Percentiles rank a stretch among this genome's conserved stretches.
Evolutionary conservation across 257 asterid species (phyloP).

Genomic region (Jasminum sambac): DNA sequence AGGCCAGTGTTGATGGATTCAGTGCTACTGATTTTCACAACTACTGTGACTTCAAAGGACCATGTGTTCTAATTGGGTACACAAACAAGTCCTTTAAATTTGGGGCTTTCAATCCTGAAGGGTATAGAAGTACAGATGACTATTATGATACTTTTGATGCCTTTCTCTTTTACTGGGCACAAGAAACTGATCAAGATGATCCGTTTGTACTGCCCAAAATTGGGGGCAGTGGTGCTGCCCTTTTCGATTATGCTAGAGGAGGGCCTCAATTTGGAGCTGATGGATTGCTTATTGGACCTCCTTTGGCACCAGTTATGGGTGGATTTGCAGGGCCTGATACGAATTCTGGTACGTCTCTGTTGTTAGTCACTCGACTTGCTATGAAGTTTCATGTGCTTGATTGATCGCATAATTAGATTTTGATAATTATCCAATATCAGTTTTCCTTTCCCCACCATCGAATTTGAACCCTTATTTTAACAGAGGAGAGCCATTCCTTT

Average conservation of each 20-base stretch:
- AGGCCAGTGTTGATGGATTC: conserved; percentile 80
- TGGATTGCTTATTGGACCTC: conserved; percentile 86
- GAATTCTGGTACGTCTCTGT: conserved; percentile 60
- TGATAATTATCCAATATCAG: too few species aligned
- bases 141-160: conserved; percentile 83
- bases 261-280: conserved; percentile 97
- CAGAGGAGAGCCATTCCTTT: too few species aligned
- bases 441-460: too few species aligned
- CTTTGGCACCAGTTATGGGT: conserved; percentile 91
- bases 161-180: conserved; percentile 73
- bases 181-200: conserved; percentile 9
- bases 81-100: conserved; percentile 62
- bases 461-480: too few species aligned
- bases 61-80: conserved; percentile 80
- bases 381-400: neutral
- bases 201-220: conserved; percentile 69
- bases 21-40: conserved; percentile 76
- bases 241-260: conserved; percentile 87
- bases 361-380: neutral
- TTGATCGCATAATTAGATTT: neutral
- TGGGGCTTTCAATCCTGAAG: conserved; percentile 91
- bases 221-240: conserved; percentile 95
- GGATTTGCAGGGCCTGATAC: conserved; percentile 93
- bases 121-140: conserved; percentile 89
- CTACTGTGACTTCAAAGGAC: conserved; percentile 85